Evolutionary conservation across 2,329 filamentous ascomycete genomes (phyloP), one percentile per base, ranked within the genome.

Genomic region (Pseudogymnoascus sp.): DNA sequence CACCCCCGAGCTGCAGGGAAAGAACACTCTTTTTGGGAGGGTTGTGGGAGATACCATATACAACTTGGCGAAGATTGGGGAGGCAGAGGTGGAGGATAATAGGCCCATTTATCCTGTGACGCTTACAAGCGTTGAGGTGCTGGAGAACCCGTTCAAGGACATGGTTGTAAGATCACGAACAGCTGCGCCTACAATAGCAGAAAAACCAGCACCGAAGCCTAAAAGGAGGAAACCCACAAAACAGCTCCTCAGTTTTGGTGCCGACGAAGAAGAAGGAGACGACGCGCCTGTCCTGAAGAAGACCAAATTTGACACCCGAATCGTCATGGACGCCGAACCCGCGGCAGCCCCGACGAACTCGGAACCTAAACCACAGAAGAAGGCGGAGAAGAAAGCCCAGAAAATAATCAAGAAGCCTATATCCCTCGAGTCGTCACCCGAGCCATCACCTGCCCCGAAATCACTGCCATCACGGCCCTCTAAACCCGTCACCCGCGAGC

Each of bases 1-100:
- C 72, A 81, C 92, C 23, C 87, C 91, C 25, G 92, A 97, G 78
- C 75, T 99, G 71, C 91, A 89, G 69, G 89, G 88, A 61, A 91
- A 90, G 76, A 97, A 97, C 75, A 97, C 94, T 0, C 78, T 97
- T 74, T 97, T 99, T 78, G 94, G 94, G 16, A 82, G 94, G 63
- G 84, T 99, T 50, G 91, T 90, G 37, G 94, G 93, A 28, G 91
- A 97, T 67, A 97, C 93, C 14, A 94, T 99, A 63, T 99, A 95
- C 77, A 97, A 97, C 74, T 75, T 99, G 71, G 87, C 92, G 72
- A 95, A 92, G 76, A 96, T 97, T 81, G 92, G 89, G 18, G 92
- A 97, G 73, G 85, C 84, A 0, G 94, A 97, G 72, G 78, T 95
- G 16, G 84, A 88, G 25, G 87, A 91, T 62, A 93, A 97, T 67